Base-by-base conservation (phyloP, 768 basidiomycete species). In the Sutorius australiensis region DNA sequence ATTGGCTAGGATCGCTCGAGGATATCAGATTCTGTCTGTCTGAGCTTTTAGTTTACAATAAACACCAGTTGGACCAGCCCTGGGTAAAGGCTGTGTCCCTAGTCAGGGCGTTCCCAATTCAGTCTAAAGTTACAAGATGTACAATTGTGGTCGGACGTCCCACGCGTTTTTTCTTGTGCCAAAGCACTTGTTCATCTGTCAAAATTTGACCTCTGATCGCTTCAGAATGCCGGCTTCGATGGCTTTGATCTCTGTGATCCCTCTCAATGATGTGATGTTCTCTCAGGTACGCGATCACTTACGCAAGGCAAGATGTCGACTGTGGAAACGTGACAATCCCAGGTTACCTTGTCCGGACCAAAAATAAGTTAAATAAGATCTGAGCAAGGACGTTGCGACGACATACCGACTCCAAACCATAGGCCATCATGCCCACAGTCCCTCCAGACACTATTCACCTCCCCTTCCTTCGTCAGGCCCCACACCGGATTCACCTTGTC, bases 381-480 rank as follows among this genome's bases (percentile, higher is more conserved):
- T 3, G 30, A 13, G 16, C 17, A 16, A 17, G 13, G 38, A 46
- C 41, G 16, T 10, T 1, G 11, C n/a, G 37, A 32, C 1, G 48
- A 59, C 66, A 36, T 50, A 69, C 66, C 68, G 17, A 66, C 11
- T 30, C 57, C 59, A 19, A 69, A 67, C 66, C 68, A 67, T 28
- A 67, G 45, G 24, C 77, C 76, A 1, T 77, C 66, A 38, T 72
- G 63, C 16, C 71, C 69, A 38, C 56, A 67, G 27, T 67, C 53
- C 46, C 63, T 63, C 66, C 67, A 72, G 19, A 62, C 59, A 2
- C 78, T 75, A 1, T 74, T 67, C 24, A 82, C 61, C 62, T 88
- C 85, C 0, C 85, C 83, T 69, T 90, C 83, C 17, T 75, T 69
- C 55, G 84, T 76, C 43, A 86, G 51, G 16, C 84, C 81, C 88